These are phyloP conservation scores for Penicillium riverlandense DNA, from an alignment of 495 filamentous ascomycete genomes.

Conservation along the genomic window DNA sequence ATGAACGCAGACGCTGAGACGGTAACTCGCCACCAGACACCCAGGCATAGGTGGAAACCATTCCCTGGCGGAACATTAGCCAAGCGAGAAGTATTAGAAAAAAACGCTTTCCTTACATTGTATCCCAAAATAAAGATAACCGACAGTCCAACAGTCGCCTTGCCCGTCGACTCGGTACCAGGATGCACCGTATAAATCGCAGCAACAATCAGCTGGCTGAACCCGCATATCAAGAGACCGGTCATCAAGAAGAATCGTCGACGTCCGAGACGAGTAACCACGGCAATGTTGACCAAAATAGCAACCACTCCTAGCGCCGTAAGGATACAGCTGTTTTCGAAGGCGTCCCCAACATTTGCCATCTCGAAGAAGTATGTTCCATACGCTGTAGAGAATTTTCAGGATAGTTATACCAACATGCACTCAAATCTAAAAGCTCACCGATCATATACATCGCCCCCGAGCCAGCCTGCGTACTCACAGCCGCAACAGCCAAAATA, in stretches of 20 bases:
- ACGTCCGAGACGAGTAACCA: constrained; percentile 48
- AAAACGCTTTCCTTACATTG: constrained; percentile 25
- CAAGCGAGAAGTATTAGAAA: no score
- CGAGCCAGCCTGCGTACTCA: constrained; percentile 50
- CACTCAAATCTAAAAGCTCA: neutral
- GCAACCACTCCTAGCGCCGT: constrained; percentile 49
- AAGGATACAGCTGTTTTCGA: constrained; percentile 52
- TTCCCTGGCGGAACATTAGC: constrained; percentile 2
- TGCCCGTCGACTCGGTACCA: constrained; percentile 28
- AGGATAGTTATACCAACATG: neutral
- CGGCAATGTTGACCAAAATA: constrained; percentile 45
- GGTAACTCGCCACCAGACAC: constrained; percentile 49
- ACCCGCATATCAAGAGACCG: constrained; percentile 46
- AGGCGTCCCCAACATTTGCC: constrained; percentile 50
- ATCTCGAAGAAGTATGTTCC: constrained; percentile 62
- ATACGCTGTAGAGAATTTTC: constrained; percentile 27
- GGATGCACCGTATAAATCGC: constrained; percentile 44
- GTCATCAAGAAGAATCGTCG: constrained; percentile 45
- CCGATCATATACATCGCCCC: constrained; percentile 56
- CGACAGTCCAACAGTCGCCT: constrained; percentile 45
- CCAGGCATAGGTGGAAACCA: constrained; percentile 46
- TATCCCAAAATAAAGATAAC: constrained; percentile 52
- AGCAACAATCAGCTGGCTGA: constrained; percentile 47
- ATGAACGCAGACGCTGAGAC: constrained; percentile 43
- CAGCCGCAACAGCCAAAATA: constrained; percentile 38